Evolutionary conservation across 2,329 filamentous ascomycete species (phyloP).

Genomic region (Apiospora sp.): DNA sequence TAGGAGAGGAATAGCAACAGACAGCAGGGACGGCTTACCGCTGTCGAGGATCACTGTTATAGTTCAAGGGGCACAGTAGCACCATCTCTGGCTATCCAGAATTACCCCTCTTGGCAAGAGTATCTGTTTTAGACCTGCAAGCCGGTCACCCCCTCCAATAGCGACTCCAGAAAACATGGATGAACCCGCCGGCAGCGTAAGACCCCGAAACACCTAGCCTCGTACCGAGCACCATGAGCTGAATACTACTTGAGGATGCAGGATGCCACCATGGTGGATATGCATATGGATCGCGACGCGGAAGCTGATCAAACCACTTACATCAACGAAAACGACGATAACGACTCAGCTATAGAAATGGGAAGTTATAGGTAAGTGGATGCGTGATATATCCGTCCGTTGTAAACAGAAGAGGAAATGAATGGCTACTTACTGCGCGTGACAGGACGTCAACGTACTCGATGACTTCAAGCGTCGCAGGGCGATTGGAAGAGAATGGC

Average conservation of each 20-base stretch:
- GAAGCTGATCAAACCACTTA: background rate
- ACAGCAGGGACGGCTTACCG: background rate
- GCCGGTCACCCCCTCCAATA: background rate
- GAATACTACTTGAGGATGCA: background rate
- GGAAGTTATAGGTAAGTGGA: slow-evolving; percentile 1
- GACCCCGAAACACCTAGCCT: background rate
- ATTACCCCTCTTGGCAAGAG: background rate
- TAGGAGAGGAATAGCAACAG: background rate
- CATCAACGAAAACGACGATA: background rate
- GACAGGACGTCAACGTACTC: slow-evolving; percentile 18
- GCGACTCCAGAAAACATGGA: background rate
- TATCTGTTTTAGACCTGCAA: background rate
- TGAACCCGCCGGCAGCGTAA: background rate
- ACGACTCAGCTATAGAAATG: slow-evolving; percentile 14
- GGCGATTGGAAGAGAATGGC: slow-evolving; percentile 33
- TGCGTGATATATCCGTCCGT: background rate
- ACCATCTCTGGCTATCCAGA: background rate
- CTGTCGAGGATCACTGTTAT: background rate
- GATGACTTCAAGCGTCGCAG: slow-evolving; percentile 20
- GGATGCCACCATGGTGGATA: slow-evolving; percentile 9
- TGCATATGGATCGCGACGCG: background rate
- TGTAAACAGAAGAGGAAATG: background rate
- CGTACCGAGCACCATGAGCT: background rate
- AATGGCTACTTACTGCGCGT: background rate
- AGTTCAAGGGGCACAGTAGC: background rate